Evolutionary conservation across 2,329 filamentous ascomycete species (phyloP), one percentile per base, ranked within the genome.

Genomic region (Ophiostoma angusticollis): DNA sequence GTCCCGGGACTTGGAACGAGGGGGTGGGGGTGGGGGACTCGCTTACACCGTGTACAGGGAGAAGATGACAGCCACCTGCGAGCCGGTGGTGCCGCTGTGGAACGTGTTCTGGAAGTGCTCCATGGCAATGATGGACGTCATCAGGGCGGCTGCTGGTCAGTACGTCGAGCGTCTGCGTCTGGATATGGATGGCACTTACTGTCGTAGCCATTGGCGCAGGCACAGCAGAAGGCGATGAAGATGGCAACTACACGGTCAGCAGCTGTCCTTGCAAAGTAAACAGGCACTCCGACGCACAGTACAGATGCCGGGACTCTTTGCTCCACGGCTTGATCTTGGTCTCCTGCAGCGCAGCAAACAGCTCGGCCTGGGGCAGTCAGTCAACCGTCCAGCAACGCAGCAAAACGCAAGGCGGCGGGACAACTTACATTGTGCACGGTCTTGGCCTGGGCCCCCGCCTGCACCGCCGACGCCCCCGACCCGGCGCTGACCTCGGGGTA

Each of bases 31-130:
- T 6, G 18, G 31, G n/a, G n/a, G n/a, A n/a, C n/a, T 16, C n/a
- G 56, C 63, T 46, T 52, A 67, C 63, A 68, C 61, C 5, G 62
- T 63, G 49, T 69, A 68, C 18, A 69, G 57, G 5, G 64, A 67
- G 41, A 60, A 61, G 50, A 64, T 55, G 17, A 67, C 41, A 4
- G 64, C 59, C 34, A 65, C 61, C 35, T 55, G 52, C 17, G 52
- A 44, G 12, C 59, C 64, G 8, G 51, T 58, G 40, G 52, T 52
- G n/a, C 55, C 57, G 5, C 54, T 57, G 5, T 60, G 45, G 45
- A 68, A 65, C 1, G 52, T 54, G 0, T 54, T 36, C 41, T 62
- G 55, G 53, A 66, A 67, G 35, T 57, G 50, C 0, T 51, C n/a
- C 63, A 66, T 67, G 39, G 61, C 63, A 34, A 61, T 55, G 45